These are phyloP conservation scores for Tricholomella constricta DNA, from an alignment of 768 basidiomycete genomes.

Conservation along the genomic window DNA sequence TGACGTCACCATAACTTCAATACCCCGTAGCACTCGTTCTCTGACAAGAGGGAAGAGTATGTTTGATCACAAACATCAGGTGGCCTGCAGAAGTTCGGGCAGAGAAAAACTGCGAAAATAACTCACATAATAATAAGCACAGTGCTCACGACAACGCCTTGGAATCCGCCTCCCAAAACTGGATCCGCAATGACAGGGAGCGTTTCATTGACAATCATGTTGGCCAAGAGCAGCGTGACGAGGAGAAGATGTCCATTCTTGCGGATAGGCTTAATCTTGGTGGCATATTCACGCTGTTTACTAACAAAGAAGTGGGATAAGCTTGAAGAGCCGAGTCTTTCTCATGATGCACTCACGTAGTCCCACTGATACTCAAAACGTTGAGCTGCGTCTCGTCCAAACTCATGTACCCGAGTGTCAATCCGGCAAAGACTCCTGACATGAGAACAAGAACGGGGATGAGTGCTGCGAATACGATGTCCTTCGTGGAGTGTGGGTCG, in stretches of 20 bases:
- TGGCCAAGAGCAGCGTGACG: conserved; percentile 80
- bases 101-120: neutral
- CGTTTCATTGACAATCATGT: conserved; percentile 92
- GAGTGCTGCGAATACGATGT: conserved; percentile 51
- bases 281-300: conserved; percentile 77
- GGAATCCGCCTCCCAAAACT: conserved; percentile 76
- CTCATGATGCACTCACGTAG: conserved; percentile 52
- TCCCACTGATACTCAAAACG: conserved; percentile 84
- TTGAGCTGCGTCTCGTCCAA: conserved; percentile 91
- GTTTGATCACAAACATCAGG: too few relatives aligned
- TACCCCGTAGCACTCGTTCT: too few relatives aligned
- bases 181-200: conserved; percentile 83
- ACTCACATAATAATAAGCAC: conserved; percentile 87
- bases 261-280: conserved; percentile 85
- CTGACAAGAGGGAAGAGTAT: too few relatives aligned
- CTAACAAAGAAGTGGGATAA: conserved; percentile 38
- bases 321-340: neutral
- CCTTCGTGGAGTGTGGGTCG: conserved; percentile 30
- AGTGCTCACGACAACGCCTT: conserved; percentile 80
- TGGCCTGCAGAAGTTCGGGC: neutral
- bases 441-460: conserved; percentile 83
- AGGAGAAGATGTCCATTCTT: conserved; percentile 81
- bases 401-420: conserved; percentile 92
- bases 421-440: conserved; percentile 88
- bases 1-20: conserved; percentile 16